Percentiles rank a stretch among this genome's conserved stretches.
Evolutionary conservation across 768 basidiomycete genomes (phyloP).

Genomic region (Auricularia cornea): DNA sequence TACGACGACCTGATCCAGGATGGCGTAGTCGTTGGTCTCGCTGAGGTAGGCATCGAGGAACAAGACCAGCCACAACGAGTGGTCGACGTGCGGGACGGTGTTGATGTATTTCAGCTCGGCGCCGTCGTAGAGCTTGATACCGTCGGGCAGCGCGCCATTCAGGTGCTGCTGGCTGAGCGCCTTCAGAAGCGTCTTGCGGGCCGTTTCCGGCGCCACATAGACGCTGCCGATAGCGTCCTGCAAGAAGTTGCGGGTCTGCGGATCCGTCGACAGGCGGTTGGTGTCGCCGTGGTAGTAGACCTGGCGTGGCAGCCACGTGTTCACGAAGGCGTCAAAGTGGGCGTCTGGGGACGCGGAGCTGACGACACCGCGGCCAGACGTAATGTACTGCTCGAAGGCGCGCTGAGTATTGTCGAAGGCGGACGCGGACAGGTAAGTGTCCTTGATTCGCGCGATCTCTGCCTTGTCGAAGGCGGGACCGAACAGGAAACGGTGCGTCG

Average conservation of each 20-base stretch:
- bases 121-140: neutral
- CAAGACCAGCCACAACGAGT: neutral
- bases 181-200: neutral
- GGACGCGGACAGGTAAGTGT: neutral
- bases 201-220: neutral
- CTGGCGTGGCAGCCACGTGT: neutral
- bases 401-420: neutral
- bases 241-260: neutral
- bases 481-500: neutral
- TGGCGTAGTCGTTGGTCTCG: neutral
- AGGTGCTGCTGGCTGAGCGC: neutral
- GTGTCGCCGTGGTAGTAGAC: constrained; percentile 1
- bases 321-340: constrained; percentile 1
- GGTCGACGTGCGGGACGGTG: constrained; percentile 1
- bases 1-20: neutral
- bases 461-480: constrained; percentile 1
- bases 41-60: neutral
- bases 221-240: neutral
- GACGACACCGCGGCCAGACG: neutral
- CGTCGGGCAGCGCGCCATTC: constrained; percentile 1
- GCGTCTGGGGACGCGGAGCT: neutral
- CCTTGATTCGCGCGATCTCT: neutral
- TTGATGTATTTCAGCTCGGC: constrained; percentile 1
- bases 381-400: neutral
- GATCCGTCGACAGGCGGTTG: neutral